Conservation (phyloP, 2,329 filamentous ascomycete genomes). For the Malbranchea cinnamomea region DNA sequence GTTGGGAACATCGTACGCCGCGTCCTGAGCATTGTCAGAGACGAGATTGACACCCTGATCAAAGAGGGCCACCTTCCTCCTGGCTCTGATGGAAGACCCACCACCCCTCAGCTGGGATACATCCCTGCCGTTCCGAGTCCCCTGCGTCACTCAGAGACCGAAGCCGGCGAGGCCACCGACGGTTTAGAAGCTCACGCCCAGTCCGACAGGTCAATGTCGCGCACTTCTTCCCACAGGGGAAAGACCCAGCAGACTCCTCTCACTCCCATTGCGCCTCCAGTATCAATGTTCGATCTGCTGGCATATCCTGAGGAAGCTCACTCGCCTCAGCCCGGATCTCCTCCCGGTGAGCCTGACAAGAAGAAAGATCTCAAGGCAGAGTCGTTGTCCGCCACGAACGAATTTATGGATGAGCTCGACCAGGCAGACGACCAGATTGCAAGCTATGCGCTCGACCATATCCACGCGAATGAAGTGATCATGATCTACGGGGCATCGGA, state of each 20-base stretch:
- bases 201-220: too few species aligned
- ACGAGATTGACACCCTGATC: constrained; percentile 83
- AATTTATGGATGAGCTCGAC: constrained; percentile 89
- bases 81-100: too few species aligned
- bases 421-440: constrained; percentile 91
- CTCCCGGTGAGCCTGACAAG: constrained; percentile 22
- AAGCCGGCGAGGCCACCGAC: too few species aligned
- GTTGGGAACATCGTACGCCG: constrained; percentile 90
- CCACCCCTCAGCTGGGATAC: too few species aligned
- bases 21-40: constrained; percentile 77
- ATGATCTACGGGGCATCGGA: constrained; percentile 75
- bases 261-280: constrained; percentile 32
- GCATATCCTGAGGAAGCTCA: constrained; percentile 47
- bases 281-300: constrained; percentile 76
- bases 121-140: too few species aligned
- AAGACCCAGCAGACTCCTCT: too few species aligned
- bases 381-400: constrained; percentile 83
- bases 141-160: too few species aligned
- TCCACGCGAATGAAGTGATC: constrained; percentile 84
- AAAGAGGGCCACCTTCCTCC: too few species aligned
- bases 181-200: too few species aligned
- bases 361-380: constrained; percentile 61
- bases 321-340: constrained; percentile 26
- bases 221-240: too few species aligned
- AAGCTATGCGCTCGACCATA: constrained; percentile 73